Evolutionary conservation across 2,329 filamentous ascomycete species (phyloP), one percentile per base, ranked within the genome.

Genomic region (Seiridium unicorne): DNA sequence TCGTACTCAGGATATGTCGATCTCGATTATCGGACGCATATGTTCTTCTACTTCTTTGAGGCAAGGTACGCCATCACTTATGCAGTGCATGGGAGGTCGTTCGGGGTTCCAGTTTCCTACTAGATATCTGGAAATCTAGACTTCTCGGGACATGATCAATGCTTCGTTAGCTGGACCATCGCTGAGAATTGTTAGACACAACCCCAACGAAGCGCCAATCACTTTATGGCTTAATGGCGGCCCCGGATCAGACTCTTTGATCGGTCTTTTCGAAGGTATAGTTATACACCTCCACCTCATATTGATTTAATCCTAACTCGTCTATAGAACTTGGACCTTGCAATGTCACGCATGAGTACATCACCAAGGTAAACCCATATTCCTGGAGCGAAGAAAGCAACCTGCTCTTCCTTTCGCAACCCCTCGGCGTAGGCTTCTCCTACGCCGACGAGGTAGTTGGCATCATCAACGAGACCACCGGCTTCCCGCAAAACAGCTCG

Each of bases 191-290:
- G 1, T n/a, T n/a, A 53, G 51, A 51, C 68, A 76, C 38, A 74
- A 77, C 46, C 77, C 80, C 0, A 69, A 84, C 63, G 70, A 76
- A 63, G 73, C 79, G 2, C 69, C 69, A 0, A 51, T 71, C 3
- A 79, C 69, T 0, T 49, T 71, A 3, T 70, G 69, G 69, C 80
- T 86, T 42, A 85, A 84, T 68, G 83, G 84, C 32, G 84, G 84
- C 3, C 84, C 84, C 5, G 84, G 83, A 31, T 78, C 76, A 44
- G 83, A 81, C 66, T 83, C 44, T n/a, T 32, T 58, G 55, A 58
- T 58, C 8, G 46, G 46, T 18, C 38, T 58, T 5, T 58, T 58
- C 46, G 55, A 58, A 51, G 55, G 44, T 58, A 9, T 35, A 9
- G 31, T 4, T 42, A 0, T 5, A 35, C 11, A 9, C n/a, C 13